Base-by-base conservation (phyloP, 371 early-diverging fungal species). In the Mortierella sp. region DNA sequence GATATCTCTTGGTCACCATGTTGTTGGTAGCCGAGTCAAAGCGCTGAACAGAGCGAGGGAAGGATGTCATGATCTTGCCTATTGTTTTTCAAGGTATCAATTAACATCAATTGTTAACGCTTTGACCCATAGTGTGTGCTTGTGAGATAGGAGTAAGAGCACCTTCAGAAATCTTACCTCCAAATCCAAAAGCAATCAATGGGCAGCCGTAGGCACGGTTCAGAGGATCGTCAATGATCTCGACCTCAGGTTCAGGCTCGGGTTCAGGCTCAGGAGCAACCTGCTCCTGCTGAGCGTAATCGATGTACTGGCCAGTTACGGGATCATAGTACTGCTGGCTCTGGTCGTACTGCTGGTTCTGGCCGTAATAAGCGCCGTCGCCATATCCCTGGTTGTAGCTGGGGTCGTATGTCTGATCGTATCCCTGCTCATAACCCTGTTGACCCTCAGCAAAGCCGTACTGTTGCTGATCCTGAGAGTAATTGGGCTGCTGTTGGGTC, bases 161-260 rank as follows among this genome's bases (percentile, higher is more conserved):
- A 47, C 0, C 2, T 29, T 24, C 45, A 16, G 29, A 13, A 16
- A 2, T 9, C 64, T 50, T 73, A 82, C 98, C 98, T 65, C 96
- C 96, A 88, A 97, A 95, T 22, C 97, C 96, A 86, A 96, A 96
- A 0, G 91, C 82, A 7, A 94, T 90, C 26, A 98, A 68, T 6
- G 96, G 95, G 69, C 92, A 91, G 7, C 95, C 94, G 11, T 90
- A 86, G 26, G 81, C 76, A 34, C 96, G 91, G 2, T 91, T 87
- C n/a, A 95, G 82, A 19, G 94, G 93, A 75, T 95, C 95, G 22
- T 78, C 68, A n/a, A 89, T 64, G 10, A 77, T 77, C 58, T 74
- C 78, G 9, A 85, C 87, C 11, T 52, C 77, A 40, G 68, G 70
- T 41, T 68, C 82, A 7, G 73, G 83, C 50, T 77, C 71, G n/a